Evolutionary conservation across 352 stramenopile species (phyloP), one percentile per base, ranked within the genome.

Genomic region (Albugo laibachii): DNA sequence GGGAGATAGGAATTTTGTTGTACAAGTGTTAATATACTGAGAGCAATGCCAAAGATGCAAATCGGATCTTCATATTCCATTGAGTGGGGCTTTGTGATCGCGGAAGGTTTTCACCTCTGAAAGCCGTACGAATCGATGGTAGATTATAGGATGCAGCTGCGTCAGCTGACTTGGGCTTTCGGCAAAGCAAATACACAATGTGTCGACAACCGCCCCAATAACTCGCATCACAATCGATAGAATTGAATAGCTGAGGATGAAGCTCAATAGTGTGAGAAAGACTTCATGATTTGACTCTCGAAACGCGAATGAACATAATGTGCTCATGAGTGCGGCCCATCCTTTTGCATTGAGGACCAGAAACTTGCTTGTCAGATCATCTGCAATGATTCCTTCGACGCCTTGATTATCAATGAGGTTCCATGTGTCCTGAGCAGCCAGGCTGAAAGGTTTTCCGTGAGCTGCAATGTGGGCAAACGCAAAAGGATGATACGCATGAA

Each of bases 1-100:
- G 85, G 14, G 85, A 93, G 51, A 92, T 96, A 39, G 89, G 85
- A 21, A 80, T 97, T 52, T 66, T 98, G 48, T 78, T 92, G 43
- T 97, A 96, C 82, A 97, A 97, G 57, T 95, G 84, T 69, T 96
- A 50, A 62, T 35, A 19, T 24, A 43, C 24, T 31, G 8, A 31
- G 8, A 10, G 24, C 8, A 31, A 31, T 3, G 24, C 24, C 24
- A 31, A 31, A 31, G 24, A 31, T 8, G 24, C 24, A 31, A 31
- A 31, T 8, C 24, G 8, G 8, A 31, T 31, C 24, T 31, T 31
- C 8, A 31, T 3, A 31, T 31, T 31, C 24, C 24, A 31, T 8
- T 31, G 24, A 31, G 8, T 10, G 24, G 24, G 24, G 24, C 24
- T 43, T 79, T 82, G 59, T 80, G 63, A 51, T 89, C 69, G 31